phyloP scores from a whole-genome alignment of 208 protist genomes.

The Wallacemonas sp. region DNA sequence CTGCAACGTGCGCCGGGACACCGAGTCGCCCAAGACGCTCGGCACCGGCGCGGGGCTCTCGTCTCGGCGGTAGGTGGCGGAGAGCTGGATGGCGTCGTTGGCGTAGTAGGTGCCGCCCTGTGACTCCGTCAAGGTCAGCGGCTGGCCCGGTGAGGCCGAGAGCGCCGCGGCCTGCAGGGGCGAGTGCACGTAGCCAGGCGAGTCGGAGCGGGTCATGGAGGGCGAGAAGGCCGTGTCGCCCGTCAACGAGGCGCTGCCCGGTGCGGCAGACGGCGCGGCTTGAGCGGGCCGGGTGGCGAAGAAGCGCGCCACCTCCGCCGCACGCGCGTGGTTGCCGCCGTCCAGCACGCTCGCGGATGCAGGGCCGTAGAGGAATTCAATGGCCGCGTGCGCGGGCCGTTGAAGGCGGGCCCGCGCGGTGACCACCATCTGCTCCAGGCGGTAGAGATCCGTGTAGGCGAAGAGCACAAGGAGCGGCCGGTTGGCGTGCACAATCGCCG shows the following conservation, averaged over 20 bases:
- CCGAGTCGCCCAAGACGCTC: not conserved
- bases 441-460: not conserved
- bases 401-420: not conserved
- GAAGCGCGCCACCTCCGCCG: no score
- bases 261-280: not conserved
- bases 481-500: constrained; percentile 9
- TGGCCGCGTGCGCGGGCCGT: not conserved
- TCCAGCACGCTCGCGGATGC: not conserved
- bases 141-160: not conserved
- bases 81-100: constrained; percentile 12
- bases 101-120: not conserved
- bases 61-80: not conserved
- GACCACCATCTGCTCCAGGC: constrained; percentile 8
- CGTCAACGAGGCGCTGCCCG: constrained; percentile 1
- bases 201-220: not conserved
- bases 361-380: not conserved
- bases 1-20: not conserved
- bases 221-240: constrained; percentile 14
- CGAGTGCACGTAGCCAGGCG: constrained; percentile 5
- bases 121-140: not conserved
- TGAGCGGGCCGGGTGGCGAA: no score
- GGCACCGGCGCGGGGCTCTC: constrained; percentile 7
- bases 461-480: not conserved
- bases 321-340: not conserved
- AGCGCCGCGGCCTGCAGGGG: constrained; percentile 1